Conservation (phyloP, 805 yeast genomes). For the Nakazawaea holstii region DNA sequence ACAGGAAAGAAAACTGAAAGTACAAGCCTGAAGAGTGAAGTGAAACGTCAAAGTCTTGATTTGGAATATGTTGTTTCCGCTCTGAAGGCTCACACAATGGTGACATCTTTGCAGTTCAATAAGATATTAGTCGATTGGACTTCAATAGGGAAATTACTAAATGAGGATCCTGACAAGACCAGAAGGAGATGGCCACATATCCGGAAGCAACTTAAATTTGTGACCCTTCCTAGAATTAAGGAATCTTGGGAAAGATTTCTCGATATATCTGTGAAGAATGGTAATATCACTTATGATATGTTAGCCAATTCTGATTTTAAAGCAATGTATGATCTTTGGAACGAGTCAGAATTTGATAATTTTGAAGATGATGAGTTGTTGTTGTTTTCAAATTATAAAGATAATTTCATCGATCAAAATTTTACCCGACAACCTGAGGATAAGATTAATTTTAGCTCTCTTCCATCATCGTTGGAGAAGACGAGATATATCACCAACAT, state of each 20-base stretch:
- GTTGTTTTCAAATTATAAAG: conserved; percentile 35
- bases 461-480: conserved; percentile 71
- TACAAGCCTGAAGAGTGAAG: conserved; percentile 11
- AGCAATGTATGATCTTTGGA: conserved; percentile 62
- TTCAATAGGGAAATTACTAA: conserved; percentile 45
- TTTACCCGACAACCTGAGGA: conserved; percentile 28
- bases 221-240: conserved; percentile 48
- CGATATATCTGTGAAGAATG: conserved; percentile 51
- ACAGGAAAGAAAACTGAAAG: not conserved
- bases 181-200: conserved; percentile 5
- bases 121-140: conserved; percentile 58
- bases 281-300: conserved; percentile 42
- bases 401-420: conserved; percentile 41
- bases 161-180: conserved; percentile 16
- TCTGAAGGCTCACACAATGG: conserved; percentile 61
- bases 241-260: conserved; percentile 66
- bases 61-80: conserved; percentile 41
- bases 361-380: conserved; percentile 22
- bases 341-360: conserved; percentile 36
- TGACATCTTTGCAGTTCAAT: conserved; percentile 49
- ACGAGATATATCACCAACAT: conserved; percentile 34
- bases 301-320: conserved; percentile 45
- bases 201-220: conserved; percentile 39
- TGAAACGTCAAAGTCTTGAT: not conserved
- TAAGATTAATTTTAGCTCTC: conserved; percentile 38